Evolutionary conservation across 202 grass and related monocot species (phyloP).

Genomic region (Sporobolus alterniflorus): DNA sequence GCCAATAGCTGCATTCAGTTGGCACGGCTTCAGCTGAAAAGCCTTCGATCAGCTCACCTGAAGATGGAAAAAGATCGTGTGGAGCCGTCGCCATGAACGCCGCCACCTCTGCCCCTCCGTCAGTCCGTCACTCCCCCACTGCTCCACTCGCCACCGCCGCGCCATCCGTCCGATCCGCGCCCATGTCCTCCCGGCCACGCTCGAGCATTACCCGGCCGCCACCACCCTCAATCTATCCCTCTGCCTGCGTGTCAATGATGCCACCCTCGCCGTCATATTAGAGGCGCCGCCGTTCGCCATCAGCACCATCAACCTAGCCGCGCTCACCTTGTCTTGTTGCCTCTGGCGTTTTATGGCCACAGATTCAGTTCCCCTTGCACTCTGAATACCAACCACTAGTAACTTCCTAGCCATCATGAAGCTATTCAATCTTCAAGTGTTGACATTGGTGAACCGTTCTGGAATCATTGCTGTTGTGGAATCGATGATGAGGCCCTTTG

Average conservation of each 20-base stretch:
- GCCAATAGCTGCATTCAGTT: too few species aligned
- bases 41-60: too few species aligned
- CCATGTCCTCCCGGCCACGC: slow-evolving; percentile 17
- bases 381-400: not conserved
- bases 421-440: slow-evolving; percentile 65
- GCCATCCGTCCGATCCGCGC: slow-evolving; percentile 65
- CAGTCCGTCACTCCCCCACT: too few species aligned
- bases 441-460: slow-evolving; percentile 60
- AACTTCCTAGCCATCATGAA: slow-evolving; percentile 58
- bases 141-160: slow-evolving; percentile 84
- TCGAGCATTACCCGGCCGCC: slow-evolving; percentile 55
- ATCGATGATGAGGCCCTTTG: slow-evolving; percentile 56
- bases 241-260: slow-evolving; percentile 62
- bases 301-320: slow-evolving; percentile 60
- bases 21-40: too few species aligned
- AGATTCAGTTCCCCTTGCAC: not conserved
- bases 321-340: slow-evolving; percentile 25
- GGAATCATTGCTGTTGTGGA: slow-evolving; percentile 81
- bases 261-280: slow-evolving; percentile 35
- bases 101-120: too few species aligned
- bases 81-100: too few species aligned
- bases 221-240: slow-evolving; percentile 67
- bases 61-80: too few species aligned
- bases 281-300: not conserved
- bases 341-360: slow-evolving; percentile 4